These are phyloP conservation scores for Aspergillus funiculosus DNA, from an alignment of 495 filamentous ascomycete genomes.

Conservation along the genomic window DNA sequence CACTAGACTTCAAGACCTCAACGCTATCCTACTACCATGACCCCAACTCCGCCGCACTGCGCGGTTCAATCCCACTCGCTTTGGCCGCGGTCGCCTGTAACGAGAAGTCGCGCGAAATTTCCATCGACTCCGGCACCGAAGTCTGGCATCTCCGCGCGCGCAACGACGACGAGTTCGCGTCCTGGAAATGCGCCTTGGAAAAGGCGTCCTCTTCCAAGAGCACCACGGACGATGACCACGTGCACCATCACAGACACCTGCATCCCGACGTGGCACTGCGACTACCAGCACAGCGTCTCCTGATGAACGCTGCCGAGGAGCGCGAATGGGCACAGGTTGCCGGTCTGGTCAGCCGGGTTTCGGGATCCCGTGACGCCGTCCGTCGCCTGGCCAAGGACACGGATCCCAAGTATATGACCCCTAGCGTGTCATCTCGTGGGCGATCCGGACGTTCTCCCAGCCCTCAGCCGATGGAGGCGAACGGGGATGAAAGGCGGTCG, in stretches of 20 bases:
- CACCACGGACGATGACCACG: slow-evolving; percentile 17
- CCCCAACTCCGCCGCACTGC: slow-evolving; percentile 78
- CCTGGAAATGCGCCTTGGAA: slow-evolving; percentile 83
- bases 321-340: slow-evolving; percentile 82
- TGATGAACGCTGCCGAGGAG: slow-evolving; percentile 53
- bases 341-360: slow-evolving; percentile 69
- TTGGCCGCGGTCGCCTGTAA: slow-evolving; percentile 87
- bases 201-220: slow-evolving; percentile 59
- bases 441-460: slow-evolving; percentile 40
- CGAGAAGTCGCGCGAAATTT: slow-evolving; percentile 81
- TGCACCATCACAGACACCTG: slow-evolving; percentile 10
- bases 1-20: slow-evolving; percentile 82
- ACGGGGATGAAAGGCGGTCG: slow-evolving; percentile 42
- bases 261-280: slow-evolving; percentile 31
- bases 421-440: slow-evolving; percentile 24
- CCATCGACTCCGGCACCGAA: slow-evolving; percentile 93
- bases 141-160: slow-evolving; percentile 91
- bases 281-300: slow-evolving; percentile 24
- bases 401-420: slow-evolving; percentile 54
- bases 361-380: slow-evolving; percentile 83
- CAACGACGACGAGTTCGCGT: slow-evolving; percentile 74
- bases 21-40: slow-evolving; percentile 96
- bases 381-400: slow-evolving; percentile 77
- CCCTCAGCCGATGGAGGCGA: slow-evolving; percentile 25
- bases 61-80: slow-evolving; percentile 87